These are phyloP conservation scores for Umbelopsis sp. DNA, from an alignment of 371 early-diverging fungal genomes.

Conservation along the genomic window DNA sequence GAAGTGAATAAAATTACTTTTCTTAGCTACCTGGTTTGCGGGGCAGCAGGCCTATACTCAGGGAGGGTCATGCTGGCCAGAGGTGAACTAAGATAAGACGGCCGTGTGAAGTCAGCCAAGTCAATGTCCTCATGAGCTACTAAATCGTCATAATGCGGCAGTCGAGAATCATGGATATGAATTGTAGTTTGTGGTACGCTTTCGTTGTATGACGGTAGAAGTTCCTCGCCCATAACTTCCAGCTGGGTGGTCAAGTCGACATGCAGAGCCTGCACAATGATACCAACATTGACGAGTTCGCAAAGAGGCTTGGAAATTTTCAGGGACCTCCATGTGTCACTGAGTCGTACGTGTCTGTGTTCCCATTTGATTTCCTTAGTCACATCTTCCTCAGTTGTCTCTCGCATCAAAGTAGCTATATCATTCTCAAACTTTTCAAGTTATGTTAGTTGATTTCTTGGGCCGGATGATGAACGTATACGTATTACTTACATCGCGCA, in stretches of 20 bases:
- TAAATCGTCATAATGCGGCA: slow-evolving; percentile 2
- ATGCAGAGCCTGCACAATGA: slow-evolving; percentile 3
- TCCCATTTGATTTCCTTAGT: slow-evolving; percentile 12
- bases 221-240: not conserved
- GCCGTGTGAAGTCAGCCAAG: not conserved
- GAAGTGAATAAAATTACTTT: too few species aligned
- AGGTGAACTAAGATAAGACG: not conserved
- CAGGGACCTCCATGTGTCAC: not conserved
- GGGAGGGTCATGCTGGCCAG: slow-evolving; percentile 5
- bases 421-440: not conserved
- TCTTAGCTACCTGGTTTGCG: not conserved
- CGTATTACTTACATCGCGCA: not conserved
- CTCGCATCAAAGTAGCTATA: not conserved
- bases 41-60: not conserved
- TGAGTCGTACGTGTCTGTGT: not conserved
- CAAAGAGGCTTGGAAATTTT: not conserved
- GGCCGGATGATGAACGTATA: too few species aligned
- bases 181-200: not conserved
- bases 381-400: not conserved
- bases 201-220: not conserved
- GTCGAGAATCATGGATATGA: not conserved
- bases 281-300: not conserved
- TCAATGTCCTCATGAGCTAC: not conserved
- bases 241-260: not conserved
- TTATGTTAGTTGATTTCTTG: not conserved